Evolutionary conservation across 2,329 filamentous ascomycete species (phyloP).

Genomic region (Rhinocladiella similis): DNA sequence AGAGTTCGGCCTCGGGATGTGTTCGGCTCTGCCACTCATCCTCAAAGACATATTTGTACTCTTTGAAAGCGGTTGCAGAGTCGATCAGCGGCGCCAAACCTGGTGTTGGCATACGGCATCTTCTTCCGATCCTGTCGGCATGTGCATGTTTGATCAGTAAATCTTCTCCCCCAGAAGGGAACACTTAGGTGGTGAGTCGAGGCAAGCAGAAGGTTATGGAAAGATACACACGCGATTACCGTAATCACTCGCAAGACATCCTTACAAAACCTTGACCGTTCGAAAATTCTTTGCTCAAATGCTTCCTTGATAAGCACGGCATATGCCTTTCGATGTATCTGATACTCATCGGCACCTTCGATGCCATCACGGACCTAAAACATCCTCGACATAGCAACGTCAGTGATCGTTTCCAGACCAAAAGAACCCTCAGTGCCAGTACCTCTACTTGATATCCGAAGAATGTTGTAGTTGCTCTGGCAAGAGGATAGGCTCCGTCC

Average conservation of each 20-base stretch:
- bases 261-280: slow-evolving; percentile 16
- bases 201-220: neutral
- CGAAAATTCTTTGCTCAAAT: slow-evolving; percentile 7
- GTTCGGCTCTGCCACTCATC: slow-evolving; percentile 8
- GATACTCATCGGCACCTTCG: slow-evolving; percentile 15
- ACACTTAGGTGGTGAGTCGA: neutral
- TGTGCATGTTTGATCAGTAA: neutral
- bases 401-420: neutral
- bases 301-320: slow-evolving; percentile 14
- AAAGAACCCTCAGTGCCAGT: neutral
- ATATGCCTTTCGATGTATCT: slow-evolving; percentile 17
- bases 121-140: slow-evolving; percentile 2
- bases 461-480: neutral
- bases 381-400: neutral
- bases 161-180: neutral
- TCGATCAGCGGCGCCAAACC: slow-evolving; percentile 11
- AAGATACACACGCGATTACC: slow-evolving; percentile 9
- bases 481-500: neutral
- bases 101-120: slow-evolving; percentile 11
- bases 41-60: slow-evolving; percentile 15
- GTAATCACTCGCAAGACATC: slow-evolving; percentile 15
- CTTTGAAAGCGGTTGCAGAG: slow-evolving; percentile 5
- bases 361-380: slow-evolving; percentile 9
- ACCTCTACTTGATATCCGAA: neutral
- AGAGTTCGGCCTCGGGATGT: slow-evolving; percentile 8